Conservation (phyloP, 805 yeast genomes). For the Candida michaelii region DNA sequence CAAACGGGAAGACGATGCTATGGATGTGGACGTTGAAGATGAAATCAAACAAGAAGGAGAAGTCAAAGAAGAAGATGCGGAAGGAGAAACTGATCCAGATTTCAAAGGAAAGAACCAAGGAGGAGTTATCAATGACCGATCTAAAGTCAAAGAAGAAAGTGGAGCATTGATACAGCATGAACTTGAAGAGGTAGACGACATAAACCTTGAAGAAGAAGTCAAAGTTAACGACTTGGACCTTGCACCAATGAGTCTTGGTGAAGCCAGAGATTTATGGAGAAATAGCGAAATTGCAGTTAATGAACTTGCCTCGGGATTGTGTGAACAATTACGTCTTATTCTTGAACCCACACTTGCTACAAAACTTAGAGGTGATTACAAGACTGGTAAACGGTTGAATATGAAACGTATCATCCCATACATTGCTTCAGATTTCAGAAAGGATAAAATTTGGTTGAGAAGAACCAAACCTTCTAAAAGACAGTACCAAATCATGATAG, state of each 20-base stretch:
- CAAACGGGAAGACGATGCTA: slow-evolving; percentile 30
- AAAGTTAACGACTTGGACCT: slow-evolving; percentile 17
- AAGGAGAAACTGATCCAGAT: slow-evolving; percentile 31
- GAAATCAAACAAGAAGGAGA: slow-evolving; percentile 24
- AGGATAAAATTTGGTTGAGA: slow-evolving; percentile 97
- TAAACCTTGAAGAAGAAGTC: slow-evolving; percentile 19
- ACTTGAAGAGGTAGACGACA: slow-evolving; percentile 20
- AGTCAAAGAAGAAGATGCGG: slow-evolving; percentile 29
- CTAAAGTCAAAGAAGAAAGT: slow-evolving; percentile 27
- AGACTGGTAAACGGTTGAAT: slow-evolving; percentile 94
- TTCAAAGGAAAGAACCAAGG: slow-evolving; percentile 50
- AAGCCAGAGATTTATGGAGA: slow-evolving; percentile 79
- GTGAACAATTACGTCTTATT: slow-evolving; percentile 91
- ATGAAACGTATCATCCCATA: slow-evolving; percentile 98
- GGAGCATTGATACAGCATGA: slow-evolving; percentile 23
- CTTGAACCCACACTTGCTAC: slow-evolving; percentile 97
- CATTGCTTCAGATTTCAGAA: slow-evolving; percentile 95
- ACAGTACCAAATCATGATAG: slow-evolving; percentile 95
- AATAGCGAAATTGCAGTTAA: slow-evolving; percentile 80
- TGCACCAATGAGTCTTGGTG: slow-evolving; percentile 57
- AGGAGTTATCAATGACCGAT: slow-evolving; percentile 51
- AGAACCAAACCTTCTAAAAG: slow-evolving; percentile 97
- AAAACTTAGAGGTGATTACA: slow-evolving; percentile 90
- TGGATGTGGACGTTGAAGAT: slow-evolving; percentile 30
- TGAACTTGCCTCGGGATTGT: slow-evolving; percentile 80